Conservation (phyloP, 768 basidiomycete genomes). For the Cystobasidium ongulense region DNA sequence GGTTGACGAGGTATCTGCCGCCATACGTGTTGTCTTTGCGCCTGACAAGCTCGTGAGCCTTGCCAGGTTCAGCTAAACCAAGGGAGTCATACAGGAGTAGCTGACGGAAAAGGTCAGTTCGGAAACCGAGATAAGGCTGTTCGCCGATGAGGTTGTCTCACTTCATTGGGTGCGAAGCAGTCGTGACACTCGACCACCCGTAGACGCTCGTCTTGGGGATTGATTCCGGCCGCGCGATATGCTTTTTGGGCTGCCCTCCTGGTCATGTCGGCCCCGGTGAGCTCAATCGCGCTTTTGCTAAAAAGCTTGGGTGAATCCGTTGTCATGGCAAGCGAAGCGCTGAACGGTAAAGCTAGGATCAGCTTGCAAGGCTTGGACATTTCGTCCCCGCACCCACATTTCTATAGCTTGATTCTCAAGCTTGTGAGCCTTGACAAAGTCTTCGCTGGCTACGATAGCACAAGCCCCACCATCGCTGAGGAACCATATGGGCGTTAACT, state of each 20-base stretch:
- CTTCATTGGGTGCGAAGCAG: conserved; percentile 77
- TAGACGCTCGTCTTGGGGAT: conserved; percentile 55
- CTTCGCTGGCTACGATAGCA: conserved; percentile 68
- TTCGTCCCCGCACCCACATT: conserved; percentile 47
- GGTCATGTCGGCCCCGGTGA: conserved; percentile 66
- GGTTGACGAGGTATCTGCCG: conserved; percentile 75
- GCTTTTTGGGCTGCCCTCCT: conserved; percentile 60
- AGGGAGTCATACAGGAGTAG: conserved; percentile 74
- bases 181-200: conserved; percentile 82
- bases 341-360: background rate
- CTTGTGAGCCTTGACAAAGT: conserved; percentile 61
- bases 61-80: conserved; percentile 59
- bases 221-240: conserved; percentile 66
- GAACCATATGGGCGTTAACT: conserved; percentile 75
- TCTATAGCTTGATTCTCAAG: conserved; percentile 83
- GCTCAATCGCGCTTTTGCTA: conserved; percentile 66
- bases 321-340: conserved; percentile 51
- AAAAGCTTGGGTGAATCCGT: conserved; percentile 64
- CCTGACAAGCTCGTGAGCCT: conserved; percentile 67
- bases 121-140: background rate
- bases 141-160: conserved; percentile 40
- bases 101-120: conserved; percentile 45
- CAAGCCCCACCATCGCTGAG: conserved; percentile 60
- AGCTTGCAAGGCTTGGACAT: background rate
- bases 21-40: conserved; percentile 67